phyloP scores from a whole-genome alignment of 371 early-diverging fungal genomes.

The Mortierella sp. region DNA sequence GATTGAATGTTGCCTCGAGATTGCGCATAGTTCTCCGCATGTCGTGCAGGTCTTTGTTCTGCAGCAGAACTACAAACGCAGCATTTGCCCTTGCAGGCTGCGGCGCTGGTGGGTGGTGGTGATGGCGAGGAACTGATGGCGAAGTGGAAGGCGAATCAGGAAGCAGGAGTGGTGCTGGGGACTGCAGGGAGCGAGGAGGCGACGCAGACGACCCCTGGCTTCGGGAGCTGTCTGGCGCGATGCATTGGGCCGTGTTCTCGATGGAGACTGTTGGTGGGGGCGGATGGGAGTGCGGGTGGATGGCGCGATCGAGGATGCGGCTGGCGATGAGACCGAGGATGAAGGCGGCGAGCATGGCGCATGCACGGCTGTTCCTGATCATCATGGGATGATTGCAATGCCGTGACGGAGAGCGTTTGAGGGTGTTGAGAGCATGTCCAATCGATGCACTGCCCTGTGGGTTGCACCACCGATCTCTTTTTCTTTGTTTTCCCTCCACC shows the following conservation, averaged over 20 bases:
- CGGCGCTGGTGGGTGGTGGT: not conserved
- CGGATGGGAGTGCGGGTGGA: not conserved
- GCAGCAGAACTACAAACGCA: slow-evolving; percentile 70
- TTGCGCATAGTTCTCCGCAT: slow-evolving; percentile 77
- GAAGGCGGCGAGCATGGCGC: slow-evolving; percentile 20
- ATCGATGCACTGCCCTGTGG: too few relatives aligned
- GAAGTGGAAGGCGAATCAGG: not conserved
- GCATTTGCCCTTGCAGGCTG: slow-evolving; percentile 22
- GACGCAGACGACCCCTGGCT: not conserved
- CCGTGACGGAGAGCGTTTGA: not conserved
- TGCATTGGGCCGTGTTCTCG: too few relatives aligned
- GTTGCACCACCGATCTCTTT: too few relatives aligned
- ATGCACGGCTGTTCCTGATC: slow-evolving; percentile 12
- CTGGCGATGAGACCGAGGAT: slow-evolving; percentile 26
- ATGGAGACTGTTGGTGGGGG: not conserved
- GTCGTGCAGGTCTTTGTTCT: slow-evolving; percentile 83
- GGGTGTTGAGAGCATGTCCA: not conserved
- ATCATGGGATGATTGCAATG: not conserved
- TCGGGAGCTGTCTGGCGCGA: too few relatives aligned
- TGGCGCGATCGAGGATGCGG: slow-evolving; percentile 2
- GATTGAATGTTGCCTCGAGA: slow-evolving; percentile 89
- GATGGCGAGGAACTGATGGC: not conserved
- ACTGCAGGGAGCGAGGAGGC: not conserved
- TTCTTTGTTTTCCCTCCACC: not conserved
- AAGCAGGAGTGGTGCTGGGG: not conserved